These are phyloP conservation scores for Micractinium sp. DNA, from an alignment of 139 green algal species.

Conservation along the genomic window DNA sequence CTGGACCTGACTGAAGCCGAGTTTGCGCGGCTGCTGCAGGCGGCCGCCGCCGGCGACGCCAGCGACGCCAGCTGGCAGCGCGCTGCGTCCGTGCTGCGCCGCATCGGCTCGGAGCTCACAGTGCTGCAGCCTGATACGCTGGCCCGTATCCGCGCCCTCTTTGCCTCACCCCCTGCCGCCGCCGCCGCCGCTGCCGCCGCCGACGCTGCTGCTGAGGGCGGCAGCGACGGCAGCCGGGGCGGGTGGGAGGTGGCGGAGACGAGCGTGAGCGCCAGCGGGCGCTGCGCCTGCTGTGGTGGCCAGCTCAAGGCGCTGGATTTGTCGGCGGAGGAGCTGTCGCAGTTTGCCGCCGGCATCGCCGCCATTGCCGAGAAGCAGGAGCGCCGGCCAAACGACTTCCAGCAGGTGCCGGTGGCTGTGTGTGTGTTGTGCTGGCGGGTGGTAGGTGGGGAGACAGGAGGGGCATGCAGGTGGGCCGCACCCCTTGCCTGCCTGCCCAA, in stretches of 20 bases:
- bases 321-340: constrained; percentile 61
- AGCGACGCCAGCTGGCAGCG: constrained; percentile 22
- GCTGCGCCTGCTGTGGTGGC: constrained; percentile 29
- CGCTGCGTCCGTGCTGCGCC: constrained; percentile 36
- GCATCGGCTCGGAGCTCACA: constrained; percentile 69
- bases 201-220: not conserved
- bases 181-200: not conserved
- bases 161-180: constrained; percentile 28
- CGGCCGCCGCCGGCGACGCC: constrained; percentile 37
- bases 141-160: constrained; percentile 27
- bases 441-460: not conserved
- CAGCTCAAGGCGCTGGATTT: constrained; percentile 64
- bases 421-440: not conserved
- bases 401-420: constrained; percentile 13
- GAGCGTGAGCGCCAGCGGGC: not conserved
- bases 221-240: not conserved
- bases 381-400: constrained; percentile 60
- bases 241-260: constrained; percentile 23
- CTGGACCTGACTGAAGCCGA: constrained; percentile 78
- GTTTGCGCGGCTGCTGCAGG: constrained; percentile 73
- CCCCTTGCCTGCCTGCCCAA: no score
- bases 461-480: not conserved
- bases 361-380: constrained; percentile 60
- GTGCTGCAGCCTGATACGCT: constrained; percentile 58
- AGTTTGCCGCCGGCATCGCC: constrained; percentile 66